Evolutionary conservation across 179 eudicot genomes (phyloP).

Genomic region (Spergularia azorica): DNA sequence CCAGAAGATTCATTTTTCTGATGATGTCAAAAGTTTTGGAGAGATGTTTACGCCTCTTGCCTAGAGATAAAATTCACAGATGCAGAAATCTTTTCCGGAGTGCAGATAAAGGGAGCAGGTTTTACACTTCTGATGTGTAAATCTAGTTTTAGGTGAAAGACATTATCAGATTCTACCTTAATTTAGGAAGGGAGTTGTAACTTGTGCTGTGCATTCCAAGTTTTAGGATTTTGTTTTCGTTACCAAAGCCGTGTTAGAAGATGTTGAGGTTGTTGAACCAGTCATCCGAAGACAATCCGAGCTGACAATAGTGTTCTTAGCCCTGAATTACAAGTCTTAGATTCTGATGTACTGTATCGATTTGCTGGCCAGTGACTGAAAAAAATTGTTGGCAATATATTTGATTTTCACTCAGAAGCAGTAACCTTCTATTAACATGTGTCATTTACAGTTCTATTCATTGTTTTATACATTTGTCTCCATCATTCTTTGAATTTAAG

Average conservation of each 20-base stretch:
- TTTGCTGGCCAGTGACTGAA: neutral
- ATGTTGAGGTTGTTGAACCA: too few species aligned
- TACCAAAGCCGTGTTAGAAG: too few species aligned
- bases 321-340: neutral
- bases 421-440: neutral
- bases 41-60: neutral
- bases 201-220: too few species aligned
- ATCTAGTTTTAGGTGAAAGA: neutral
- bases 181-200: too few species aligned
- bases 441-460: slow-evolving; percentile 3
- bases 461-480: neutral
- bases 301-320: too few species aligned
- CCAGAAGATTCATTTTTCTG: slow-evolving; percentile 23
- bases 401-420: neutral
- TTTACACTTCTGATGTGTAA: neutral
- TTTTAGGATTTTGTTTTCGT: too few species aligned
- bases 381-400: neutral
- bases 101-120: too few species aligned
- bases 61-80: neutral
- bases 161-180: too few species aligned
- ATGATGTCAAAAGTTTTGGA: neutral
- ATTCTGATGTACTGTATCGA: neutral
- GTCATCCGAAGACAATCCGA: too few species aligned
- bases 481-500: neutral
- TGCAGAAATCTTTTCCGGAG: neutral